phyloP scores from a whole-genome alignment of 139 green algal species.

The Closterium sp. region DNA sequence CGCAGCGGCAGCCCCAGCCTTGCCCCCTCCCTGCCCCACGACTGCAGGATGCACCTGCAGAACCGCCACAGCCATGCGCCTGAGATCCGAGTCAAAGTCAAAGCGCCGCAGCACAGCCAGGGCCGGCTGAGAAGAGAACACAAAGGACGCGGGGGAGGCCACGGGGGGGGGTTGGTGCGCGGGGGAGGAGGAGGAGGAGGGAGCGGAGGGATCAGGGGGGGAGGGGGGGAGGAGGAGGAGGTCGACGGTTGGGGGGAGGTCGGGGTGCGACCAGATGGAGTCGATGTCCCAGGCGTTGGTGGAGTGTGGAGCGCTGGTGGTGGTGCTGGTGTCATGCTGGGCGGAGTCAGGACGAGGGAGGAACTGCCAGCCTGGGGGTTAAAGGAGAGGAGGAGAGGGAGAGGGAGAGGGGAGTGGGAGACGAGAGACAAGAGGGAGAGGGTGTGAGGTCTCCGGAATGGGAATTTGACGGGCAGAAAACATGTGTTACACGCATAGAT shows the following conservation, averaged over 20 bases:
- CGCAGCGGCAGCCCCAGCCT: neutral
- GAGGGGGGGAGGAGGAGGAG: conserved; percentile 5
- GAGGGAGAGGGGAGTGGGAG: neutral
- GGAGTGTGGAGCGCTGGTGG: neutral
- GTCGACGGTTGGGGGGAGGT: conserved; percentile 2
- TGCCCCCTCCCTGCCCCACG: neutral
- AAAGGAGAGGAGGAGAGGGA: neutral
- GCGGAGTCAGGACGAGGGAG: neutral
- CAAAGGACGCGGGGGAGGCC: neutral
- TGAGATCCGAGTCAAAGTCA: conserved; percentile 33
- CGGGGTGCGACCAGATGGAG: conserved; percentile 2
- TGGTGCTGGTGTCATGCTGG: neutral
- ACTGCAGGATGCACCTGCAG: neutral
- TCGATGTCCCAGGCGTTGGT: neutral
- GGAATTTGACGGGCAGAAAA: no score
- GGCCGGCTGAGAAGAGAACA: neutral
- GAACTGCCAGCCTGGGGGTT: conserved; percentile 2
- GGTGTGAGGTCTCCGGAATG: no score
- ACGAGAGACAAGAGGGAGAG: neutral
- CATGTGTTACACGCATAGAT: no score
- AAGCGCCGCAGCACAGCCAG: conserved; percentile 36
- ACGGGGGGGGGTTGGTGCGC: neutral
- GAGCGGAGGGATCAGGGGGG: neutral
- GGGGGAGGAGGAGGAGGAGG: neutral
- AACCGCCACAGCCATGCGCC: conserved; percentile 15